Evolutionary conservation across 371 early-diverging fungal genomes (phyloP), one percentile per base, ranked within the genome.

Genomic region (Apophysomyces elegans): DNA sequence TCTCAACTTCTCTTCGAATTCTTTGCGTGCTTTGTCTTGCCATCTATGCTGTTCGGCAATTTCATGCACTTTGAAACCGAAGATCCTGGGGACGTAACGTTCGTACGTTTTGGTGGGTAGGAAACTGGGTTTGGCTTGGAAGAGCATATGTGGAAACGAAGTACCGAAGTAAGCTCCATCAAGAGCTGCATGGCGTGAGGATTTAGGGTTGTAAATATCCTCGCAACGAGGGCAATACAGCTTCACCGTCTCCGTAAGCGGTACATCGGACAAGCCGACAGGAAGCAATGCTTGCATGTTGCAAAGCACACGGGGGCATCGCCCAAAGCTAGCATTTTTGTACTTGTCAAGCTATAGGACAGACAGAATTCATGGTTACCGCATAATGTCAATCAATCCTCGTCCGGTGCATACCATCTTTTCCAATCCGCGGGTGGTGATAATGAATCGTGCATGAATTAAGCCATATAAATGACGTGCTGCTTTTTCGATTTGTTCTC

Each of bases 121-220:
- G 45, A 92, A 82, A 59, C 95, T 87, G 32, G 97, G 93, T 77
- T 96, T 95, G 14, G 90, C 90, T 74, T 96, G 88, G 80, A 99
- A 93, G 44, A 99, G 83, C 86, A 99, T 90, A 71, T 97, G 96
- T 35, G 99, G 95, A 80, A 99, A 97, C 37, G 98, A 94, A 26
- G 95, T 94, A 37, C 99, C 99, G 79, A 98, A 99, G 70, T 93
- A 96, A 43, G 99, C 97, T 47, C 99, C 99, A 74, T 99, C 99
- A 39, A 99, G 88, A 43, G 85, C 68, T 7, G 85, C 85, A 77
- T 93, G 93, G 54, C 92, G 86, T 47, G 86, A 83, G 37, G 92
- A 91, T 74, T 90, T 91, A 21, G 99, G 96, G 67, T 89, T 89
- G 73, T 99, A 99, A 37, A 99, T 84, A 69, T 98, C 98, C 69